phyloP scores from a whole-genome alignment of 129 eudicot genomes.

The Saussurea involucrata region DNA sequence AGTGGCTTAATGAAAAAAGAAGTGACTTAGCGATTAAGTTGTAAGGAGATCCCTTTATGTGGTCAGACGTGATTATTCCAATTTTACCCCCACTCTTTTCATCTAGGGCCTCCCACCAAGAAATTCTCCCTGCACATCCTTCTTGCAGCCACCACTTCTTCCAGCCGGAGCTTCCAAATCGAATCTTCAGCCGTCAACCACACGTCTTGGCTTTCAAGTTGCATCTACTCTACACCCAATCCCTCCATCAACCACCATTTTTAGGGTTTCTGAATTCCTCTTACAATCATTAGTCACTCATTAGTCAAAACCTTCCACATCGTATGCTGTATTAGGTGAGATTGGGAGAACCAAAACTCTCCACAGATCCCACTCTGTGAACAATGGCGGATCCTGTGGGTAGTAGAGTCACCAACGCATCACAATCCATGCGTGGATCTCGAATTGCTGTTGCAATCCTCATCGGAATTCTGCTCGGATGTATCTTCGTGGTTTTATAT shows the following conservation, averaged over 20 bases:
- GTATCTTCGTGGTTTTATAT: conserved; percentile 53
- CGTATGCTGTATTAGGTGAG: not conserved
- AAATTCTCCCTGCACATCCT: too few species aligned
- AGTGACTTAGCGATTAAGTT: too few species aligned
- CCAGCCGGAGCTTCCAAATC: too few species aligned
- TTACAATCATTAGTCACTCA: not conserved
- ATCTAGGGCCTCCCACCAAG: too few species aligned
- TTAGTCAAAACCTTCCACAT: not conserved
- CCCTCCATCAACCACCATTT: not conserved
- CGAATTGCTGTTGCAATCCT: conserved; percentile 57
- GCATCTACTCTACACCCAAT: not conserved
- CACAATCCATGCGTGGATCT: conserved; percentile 52
- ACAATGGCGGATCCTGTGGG: conserved; percentile 46
- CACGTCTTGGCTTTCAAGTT: not conserved
- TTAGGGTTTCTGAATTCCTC: conserved; percentile 1
- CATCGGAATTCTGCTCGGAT: conserved; percentile 58
- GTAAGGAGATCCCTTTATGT: too few species aligned
- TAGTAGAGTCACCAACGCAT: conserved; percentile 50
- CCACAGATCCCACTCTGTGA: conserved; percentile 20
- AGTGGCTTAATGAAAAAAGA: too few species aligned
- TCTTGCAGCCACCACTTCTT: too few species aligned
- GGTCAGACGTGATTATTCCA: too few species aligned
- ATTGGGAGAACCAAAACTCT: conserved; percentile 4
- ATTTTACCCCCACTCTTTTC: too few species aligned
- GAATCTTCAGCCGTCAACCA: too few species aligned